A percentile compares a stretch with the other conserved stretches of the same genome.
Evolutionary conservation across 140 eudicot genomes (phyloP).

Genomic region (Cichorium intybus): DNA sequence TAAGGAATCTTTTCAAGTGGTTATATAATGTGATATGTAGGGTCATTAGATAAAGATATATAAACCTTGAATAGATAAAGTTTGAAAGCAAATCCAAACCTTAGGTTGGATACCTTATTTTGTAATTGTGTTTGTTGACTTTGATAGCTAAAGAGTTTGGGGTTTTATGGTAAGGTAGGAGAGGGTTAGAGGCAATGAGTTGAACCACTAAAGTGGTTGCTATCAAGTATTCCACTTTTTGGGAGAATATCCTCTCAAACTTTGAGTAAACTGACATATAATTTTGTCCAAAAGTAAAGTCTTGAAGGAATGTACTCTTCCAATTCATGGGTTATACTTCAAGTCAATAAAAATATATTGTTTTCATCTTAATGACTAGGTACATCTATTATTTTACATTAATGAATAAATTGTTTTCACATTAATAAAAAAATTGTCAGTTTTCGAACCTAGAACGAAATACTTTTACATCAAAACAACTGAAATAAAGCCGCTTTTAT

Average conservation of each 20-base stretch:
- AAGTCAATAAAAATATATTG: slow-evolving; percentile 1
- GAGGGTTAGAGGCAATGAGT: slow-evolving; percentile 38
- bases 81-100: slow-evolving; percentile 29
- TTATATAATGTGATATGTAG: slow-evolving; percentile 26
- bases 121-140: slow-evolving; percentile 36
- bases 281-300: slow-evolving; percentile 32
- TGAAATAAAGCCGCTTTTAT: neutral
- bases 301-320: slow-evolving; percentile 16
- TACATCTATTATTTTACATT: no score
- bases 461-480: neutral
- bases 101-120: slow-evolving; percentile 32
- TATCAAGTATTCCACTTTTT: slow-evolving; percentile 38
- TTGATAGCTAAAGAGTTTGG: slow-evolving; percentile 29
- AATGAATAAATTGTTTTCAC: no score
- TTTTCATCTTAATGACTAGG: neutral
- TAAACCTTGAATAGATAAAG: slow-evolving; percentile 30
- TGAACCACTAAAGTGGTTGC: slow-evolving; percentile 43
- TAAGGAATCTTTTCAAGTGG: neutral
- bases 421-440: no score
- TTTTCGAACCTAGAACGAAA: neutral
- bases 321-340: slow-evolving; percentile 22
- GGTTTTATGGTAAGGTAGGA: slow-evolving; percentile 37
- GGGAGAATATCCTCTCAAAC: slow-evolving; percentile 34
- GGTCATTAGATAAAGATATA: slow-evolving; percentile 12
- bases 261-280: slow-evolving; percentile 22